Evolutionary conservation across 805 yeast genomes (phyloP).

Genomic region (Yarrowia hollandica): DNA sequence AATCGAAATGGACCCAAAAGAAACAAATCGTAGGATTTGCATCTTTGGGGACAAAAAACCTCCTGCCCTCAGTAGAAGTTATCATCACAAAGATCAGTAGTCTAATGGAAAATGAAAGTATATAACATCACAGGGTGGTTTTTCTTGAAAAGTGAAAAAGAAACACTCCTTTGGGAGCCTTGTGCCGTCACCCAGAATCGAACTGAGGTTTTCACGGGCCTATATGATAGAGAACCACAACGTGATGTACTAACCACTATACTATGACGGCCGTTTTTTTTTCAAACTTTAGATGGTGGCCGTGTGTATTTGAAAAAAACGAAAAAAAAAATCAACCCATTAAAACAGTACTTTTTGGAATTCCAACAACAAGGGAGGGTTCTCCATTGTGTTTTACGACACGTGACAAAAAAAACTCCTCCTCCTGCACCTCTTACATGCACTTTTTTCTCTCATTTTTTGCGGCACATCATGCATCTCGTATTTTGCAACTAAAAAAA

Average conservation of each 20-base stretch:
- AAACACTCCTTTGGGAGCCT: neutral
- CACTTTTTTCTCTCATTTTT: neutral
- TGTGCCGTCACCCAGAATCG: slow-evolving; percentile 30
- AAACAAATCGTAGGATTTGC: no score
- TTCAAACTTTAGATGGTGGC: neutral
- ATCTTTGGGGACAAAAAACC: no score
- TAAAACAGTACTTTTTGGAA: no score
- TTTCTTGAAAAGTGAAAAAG: neutral
- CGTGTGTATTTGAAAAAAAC: neutral
- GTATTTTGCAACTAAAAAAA: neutral
- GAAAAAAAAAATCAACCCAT: no score
- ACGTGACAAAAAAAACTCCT: no score
- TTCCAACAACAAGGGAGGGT: no score
- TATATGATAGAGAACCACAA: slow-evolving; percentile 8
- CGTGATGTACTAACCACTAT: slow-evolving; percentile 29
- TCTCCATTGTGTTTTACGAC: no score
- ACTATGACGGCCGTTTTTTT: slow-evolving; percentile 21
- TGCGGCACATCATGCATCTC: neutral
- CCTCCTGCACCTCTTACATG: neutral
- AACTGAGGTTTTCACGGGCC: slow-evolving; percentile 27
- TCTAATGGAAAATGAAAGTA: slow-evolving; percentile 26
- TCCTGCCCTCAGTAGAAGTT: slow-evolving; percentile 14
- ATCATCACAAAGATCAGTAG: slow-evolving; percentile 25
- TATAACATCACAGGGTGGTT: slow-evolving; percentile 1
- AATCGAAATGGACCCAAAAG: neutral